Percentiles rank a stretch among this genome's conserved stretches.
phyloP scores from a whole-genome alignment of 148 eudicot genomes.

The Persicaria tinctoria region DNA sequence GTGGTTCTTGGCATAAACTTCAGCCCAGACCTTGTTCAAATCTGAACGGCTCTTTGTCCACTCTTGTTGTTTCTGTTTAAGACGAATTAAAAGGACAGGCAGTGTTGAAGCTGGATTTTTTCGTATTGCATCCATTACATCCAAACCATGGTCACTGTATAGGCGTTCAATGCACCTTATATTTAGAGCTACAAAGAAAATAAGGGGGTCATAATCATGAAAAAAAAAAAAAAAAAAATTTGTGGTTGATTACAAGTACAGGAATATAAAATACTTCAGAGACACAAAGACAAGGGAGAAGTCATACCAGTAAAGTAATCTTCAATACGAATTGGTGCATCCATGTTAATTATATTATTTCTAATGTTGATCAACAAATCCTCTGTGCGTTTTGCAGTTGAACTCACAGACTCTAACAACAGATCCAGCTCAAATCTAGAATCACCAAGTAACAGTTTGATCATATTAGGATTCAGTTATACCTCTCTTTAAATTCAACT shows the following conservation, averaged over 20 bases:
- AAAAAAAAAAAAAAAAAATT: not conserved
- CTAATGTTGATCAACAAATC: slow-evolving; percentile 61
- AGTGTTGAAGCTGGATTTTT: slow-evolving; percentile 62
- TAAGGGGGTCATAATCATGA: slow-evolving; percentile 7
- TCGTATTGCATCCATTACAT: slow-evolving; percentile 76
- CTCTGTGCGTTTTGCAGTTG: slow-evolving; percentile 72
- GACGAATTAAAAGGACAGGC: slow-evolving; percentile 77
- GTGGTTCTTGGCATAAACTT: slow-evolving; percentile 84
- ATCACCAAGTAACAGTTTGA: slow-evolving; percentile 7
- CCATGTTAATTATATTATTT: slow-evolving; percentile 36
- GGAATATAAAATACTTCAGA: not conserved
- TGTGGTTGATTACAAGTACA: not conserved
- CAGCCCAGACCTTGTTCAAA: slow-evolving; percentile 95
- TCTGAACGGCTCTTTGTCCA: slow-evolving; percentile 87
- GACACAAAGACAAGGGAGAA: slow-evolving; percentile 10
- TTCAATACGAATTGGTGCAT: slow-evolving; percentile 52
- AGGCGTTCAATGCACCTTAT: slow-evolving; percentile 93
- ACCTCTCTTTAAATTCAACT: not conserved
- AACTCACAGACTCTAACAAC: slow-evolving; percentile 88
- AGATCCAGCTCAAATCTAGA: slow-evolving; percentile 95
- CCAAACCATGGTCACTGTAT: slow-evolving; percentile 93
- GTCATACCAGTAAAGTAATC: slow-evolving; percentile 69
- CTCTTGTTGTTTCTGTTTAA: slow-evolving; percentile 94
- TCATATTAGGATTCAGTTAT: not conserved
- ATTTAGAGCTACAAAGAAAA: slow-evolving; percentile 51